Conservation (phyloP, 371 early-diverging fungal species). For the Rhizomucor miehei region DNA sequence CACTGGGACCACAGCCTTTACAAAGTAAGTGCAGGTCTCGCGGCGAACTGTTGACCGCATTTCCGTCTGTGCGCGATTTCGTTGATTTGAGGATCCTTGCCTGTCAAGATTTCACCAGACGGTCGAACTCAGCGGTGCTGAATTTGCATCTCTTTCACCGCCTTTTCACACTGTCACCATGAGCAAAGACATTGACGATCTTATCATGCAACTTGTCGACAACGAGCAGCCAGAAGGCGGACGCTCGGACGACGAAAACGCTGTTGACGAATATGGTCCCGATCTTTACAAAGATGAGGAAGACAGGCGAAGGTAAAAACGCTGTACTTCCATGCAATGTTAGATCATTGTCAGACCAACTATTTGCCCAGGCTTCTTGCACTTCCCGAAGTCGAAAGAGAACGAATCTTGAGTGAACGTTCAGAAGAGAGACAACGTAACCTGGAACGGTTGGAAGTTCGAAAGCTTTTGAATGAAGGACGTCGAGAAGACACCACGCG, state of each 20-base stretch:
- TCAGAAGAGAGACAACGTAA: slow-evolving; percentile 63
- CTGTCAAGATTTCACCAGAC: too few relatives aligned
- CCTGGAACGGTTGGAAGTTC: slow-evolving; percentile 57
- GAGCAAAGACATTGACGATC: slow-evolving; percentile 16
- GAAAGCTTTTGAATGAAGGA: slow-evolving; percentile 54
- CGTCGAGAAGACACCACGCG: slow-evolving; percentile 54
- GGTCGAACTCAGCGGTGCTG: too few relatives aligned
- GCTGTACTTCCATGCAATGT: neutral
- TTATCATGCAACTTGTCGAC: slow-evolving; percentile 19
- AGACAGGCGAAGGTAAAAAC: slow-evolving; percentile 56
- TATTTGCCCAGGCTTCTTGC: slow-evolving; percentile 44
- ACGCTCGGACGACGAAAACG: slow-evolving; percentile 54
- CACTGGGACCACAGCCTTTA: too few relatives aligned
- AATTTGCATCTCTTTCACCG: too few relatives aligned
- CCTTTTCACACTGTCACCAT: slow-evolving; percentile 2
- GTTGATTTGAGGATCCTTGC: too few relatives aligned
- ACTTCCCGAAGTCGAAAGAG: slow-evolving; percentile 75
- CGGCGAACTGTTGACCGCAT: too few relatives aligned
- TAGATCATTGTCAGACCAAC: too few relatives aligned
- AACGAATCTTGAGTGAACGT: slow-evolving; percentile 73
- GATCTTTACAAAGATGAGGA: slow-evolving; percentile 77
- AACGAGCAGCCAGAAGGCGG: slow-evolving; percentile 6
- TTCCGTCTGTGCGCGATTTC: too few relatives aligned
- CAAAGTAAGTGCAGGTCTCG: too few relatives aligned
- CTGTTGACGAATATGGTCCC: slow-evolving; percentile 71